phyloP scores from a whole-genome alignment of 306 rosid species.

The Albizia julibrissin region DNA sequence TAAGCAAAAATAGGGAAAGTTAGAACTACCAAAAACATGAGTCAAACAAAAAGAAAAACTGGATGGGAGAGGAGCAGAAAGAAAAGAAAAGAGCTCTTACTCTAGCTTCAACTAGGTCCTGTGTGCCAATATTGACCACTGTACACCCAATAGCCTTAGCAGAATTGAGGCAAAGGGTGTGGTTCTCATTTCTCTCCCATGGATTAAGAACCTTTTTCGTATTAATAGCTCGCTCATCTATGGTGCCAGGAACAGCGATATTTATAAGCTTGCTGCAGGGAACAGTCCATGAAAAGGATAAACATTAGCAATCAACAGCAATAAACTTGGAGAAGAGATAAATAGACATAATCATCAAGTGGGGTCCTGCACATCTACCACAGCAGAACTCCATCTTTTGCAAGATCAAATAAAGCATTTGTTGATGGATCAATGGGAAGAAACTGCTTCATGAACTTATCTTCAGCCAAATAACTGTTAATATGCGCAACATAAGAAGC shows the following conservation, averaged over 20 bases:
- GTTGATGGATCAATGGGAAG: constrained; percentile 65
- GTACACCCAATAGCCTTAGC: constrained; percentile 99
- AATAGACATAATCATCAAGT: constrained; percentile 9
- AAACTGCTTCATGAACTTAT: constrained; percentile 58
- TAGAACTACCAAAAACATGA: constrained; percentile 7
- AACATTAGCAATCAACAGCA: constrained; percentile 9
- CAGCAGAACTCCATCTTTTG: constrained; percentile 74
- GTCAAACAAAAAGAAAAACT: constrained; percentile 9
- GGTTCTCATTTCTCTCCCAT: constrained; percentile 99
- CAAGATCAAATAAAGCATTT: constrained; percentile 66
- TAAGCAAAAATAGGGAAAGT: constrained; percentile 29
- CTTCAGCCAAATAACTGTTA: constrained; percentile 60
- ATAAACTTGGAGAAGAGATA: background rate
- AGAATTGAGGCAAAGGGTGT: constrained; percentile 93
- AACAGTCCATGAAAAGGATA: constrained; percentile 36
- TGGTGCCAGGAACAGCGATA: constrained; percentile 98
- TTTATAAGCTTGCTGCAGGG: constrained; percentile 91
- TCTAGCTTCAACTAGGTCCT: constrained; percentile 89
- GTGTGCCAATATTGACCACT: constrained; percentile 95
- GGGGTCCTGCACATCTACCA: constrained; percentile 48
- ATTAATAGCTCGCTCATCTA: constrained; percentile 97
- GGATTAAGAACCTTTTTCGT: constrained; percentile 88
- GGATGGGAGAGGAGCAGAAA: background rate
- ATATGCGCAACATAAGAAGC: constrained; percentile 81
- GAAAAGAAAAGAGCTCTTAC: constrained; percentile 53